These are phyloP conservation scores for Laburnicola sp. DNA, from an alignment of 2,329 filamentous ascomycete species.

Conservation along the genomic window DNA sequence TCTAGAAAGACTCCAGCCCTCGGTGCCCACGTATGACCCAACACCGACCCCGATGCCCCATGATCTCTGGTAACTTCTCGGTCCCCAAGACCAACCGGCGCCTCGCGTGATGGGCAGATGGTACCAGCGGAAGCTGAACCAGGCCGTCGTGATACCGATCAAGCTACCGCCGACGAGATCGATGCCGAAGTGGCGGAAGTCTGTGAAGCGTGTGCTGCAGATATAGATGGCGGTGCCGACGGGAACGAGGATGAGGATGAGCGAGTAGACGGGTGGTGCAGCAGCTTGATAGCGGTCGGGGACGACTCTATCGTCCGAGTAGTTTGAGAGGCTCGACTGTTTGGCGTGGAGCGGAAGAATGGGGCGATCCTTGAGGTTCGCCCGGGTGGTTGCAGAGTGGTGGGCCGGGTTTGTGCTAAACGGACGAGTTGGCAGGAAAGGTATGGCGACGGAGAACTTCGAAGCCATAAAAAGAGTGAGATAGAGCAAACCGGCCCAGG, in stretches of 20 bases:
- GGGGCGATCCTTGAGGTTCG: conserved; percentile 31
- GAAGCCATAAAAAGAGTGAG: conserved; percentile 83
- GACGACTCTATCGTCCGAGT: conserved; percentile 44
- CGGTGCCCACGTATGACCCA: conserved; percentile 51
- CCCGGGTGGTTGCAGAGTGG: conserved; percentile 48
- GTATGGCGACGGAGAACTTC: conserved; percentile 75
- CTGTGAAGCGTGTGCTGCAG: conserved; percentile 80
- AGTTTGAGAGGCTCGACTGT: conserved; percentile 20
- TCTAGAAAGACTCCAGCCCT: conserved; percentile 47
- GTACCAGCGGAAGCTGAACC: conserved; percentile 81
- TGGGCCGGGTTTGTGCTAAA: conserved; percentile 55
- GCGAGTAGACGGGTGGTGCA: conserved; percentile 78
- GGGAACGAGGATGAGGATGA: conserved; percentile 70
- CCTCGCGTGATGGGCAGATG: conserved; percentile 78
- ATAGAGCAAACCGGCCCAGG: conserved; percentile 80
- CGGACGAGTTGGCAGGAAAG: conserved; percentile 62
- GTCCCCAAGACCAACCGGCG: conserved; percentile 87
- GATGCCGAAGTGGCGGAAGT: conserved; percentile 90
- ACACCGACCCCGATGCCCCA: conserved; percentile 75
- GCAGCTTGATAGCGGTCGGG: conserved; percentile 73
- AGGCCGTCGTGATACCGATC: conserved; percentile 72
- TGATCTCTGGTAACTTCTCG: conserved; percentile 70
- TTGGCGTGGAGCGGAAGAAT: conserved; percentile 33
- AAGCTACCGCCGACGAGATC: conserved; percentile 85
- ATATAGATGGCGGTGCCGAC: conserved; percentile 78